Evolutionary conservation across 345 rosid genomes (phyloP).

Genomic region (Camelina sativa): DNA sequence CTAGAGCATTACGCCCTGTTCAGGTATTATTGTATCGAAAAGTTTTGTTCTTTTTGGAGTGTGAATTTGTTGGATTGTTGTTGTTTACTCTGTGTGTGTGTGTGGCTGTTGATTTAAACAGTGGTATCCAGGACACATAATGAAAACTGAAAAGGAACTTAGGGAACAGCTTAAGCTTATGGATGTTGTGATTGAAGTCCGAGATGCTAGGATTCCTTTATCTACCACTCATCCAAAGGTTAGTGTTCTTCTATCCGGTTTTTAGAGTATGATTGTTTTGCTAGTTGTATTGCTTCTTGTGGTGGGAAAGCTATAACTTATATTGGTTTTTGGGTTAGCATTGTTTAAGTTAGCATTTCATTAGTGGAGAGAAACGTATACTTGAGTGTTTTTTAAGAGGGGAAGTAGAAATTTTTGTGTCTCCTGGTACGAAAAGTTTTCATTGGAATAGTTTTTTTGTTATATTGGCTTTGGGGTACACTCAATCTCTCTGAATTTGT

Average conservation of each 20-base stretch:
- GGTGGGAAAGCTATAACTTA: slow-evolving; percentile 15
- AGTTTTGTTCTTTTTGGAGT: not conserved
- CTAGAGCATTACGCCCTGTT: slow-evolving; percentile 72
- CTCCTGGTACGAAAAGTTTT: not conserved
- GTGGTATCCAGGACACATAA: slow-evolving; percentile 99
- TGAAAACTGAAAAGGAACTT: slow-evolving; percentile 90
- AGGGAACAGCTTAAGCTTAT: slow-evolving; percentile 91
- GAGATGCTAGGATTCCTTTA: slow-evolving; percentile 92
- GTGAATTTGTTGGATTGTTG: not conserved
- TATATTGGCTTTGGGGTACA: not conserved
- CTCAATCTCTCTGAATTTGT: not conserved
- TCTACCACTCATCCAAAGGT: slow-evolving; percentile 91
- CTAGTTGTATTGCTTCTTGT: not conserved
- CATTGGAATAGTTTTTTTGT: not conserved
- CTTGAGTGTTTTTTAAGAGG: not conserved
- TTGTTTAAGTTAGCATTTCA: slow-evolving; percentile 10
- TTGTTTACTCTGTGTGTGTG: slow-evolving; percentile 15
- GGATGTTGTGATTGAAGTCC: slow-evolving; percentile 96
- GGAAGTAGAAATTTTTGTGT: not conserved
- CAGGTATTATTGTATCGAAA: slow-evolving; percentile 52
- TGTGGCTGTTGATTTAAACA: slow-evolving; percentile 35
- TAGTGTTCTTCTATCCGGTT: slow-evolving; percentile 23
- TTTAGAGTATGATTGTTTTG: slow-evolving; percentile 6
- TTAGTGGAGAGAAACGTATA: not conserved
- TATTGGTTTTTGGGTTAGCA: not conserved